Conservation (phyloP, 805 yeast species). For the Maudiozyma turicensis region DNA sequence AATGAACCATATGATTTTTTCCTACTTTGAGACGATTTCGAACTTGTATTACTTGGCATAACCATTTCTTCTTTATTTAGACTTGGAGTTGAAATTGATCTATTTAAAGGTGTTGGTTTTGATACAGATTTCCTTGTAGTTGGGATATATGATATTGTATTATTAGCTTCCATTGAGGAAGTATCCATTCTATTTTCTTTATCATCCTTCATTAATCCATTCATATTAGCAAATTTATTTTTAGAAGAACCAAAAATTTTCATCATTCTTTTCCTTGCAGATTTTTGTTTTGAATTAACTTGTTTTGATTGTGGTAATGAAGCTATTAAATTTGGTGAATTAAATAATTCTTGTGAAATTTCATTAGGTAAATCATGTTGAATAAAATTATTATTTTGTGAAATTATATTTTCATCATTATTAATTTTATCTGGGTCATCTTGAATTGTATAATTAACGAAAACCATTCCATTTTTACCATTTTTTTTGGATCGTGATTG, state of each 20-base stretch:
- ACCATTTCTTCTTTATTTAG: slow-evolving; percentile 1
- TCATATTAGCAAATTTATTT: neutral
- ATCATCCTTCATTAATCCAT: neutral
- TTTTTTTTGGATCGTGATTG: slow-evolving; percentile 11
- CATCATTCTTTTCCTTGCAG: slow-evolving; percentile 23
- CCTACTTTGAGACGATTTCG: neutral
- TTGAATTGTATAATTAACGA: slow-evolving; percentile 29
- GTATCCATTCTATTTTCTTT: neutral
- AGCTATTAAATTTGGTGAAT: neutral
- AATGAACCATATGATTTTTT: slow-evolving; percentile 19
- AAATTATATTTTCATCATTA: neutral
- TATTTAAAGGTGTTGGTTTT: slow-evolving; percentile 1
- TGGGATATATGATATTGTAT: neutral
- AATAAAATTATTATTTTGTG: neutral
- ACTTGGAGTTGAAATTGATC: slow-evolving; percentile 6
- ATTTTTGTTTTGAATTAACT: slow-evolving; percentile 16
- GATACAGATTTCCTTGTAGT: neutral
- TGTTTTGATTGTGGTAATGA: neutral
- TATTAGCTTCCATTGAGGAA: neutral
- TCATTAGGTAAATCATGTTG: neutral
- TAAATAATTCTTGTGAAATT: neutral
- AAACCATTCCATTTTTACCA: slow-evolving; percentile 23
- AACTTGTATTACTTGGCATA: neutral
- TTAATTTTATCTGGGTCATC: slow-evolving; percentile 7
- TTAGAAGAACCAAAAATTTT: slow-evolving; percentile 23